A percentile compares a stretch with the other conserved stretches of the same genome.
phyloP scores from a whole-genome alignment of 352 stramenopile species.

The Elongisporangium prolatum region DNA sequence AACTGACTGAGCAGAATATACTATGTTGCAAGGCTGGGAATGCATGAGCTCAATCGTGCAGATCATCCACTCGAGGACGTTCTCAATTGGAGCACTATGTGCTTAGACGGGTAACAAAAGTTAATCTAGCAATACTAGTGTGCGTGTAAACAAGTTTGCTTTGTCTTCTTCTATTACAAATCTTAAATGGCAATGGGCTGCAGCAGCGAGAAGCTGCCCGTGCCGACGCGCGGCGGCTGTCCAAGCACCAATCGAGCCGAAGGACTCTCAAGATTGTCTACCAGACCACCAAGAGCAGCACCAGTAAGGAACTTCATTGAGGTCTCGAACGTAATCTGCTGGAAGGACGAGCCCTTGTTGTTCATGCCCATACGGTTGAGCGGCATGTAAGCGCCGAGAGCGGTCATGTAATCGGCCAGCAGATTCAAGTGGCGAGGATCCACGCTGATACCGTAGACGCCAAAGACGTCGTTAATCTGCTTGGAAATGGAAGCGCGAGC shows the following conservation, averaged over 20 bases:
- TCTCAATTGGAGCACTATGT: too few species aligned
- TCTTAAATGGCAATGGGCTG: conserved; percentile 78
- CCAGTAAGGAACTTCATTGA: conserved; percentile 98
- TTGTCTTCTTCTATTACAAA: not conserved
- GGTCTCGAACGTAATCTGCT: conserved; percentile 99
- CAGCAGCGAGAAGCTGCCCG: conserved; percentile 94
- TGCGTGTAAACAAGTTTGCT: not conserved
- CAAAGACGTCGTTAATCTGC: conserved; percentile 99
- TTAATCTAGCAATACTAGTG: too few species aligned
- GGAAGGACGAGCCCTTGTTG: conserved; percentile 93
- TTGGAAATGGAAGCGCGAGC: conserved; percentile 96
- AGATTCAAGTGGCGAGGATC: conserved; percentile 97
- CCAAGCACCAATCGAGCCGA: conserved; percentile 95
- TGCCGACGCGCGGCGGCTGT: conserved; percentile 92
- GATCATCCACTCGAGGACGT: too few species aligned
- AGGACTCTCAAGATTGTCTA: conserved; percentile 90
- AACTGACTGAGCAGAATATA: not conserved
- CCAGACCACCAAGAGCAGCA: conserved; percentile 88
- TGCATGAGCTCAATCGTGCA: too few species aligned
- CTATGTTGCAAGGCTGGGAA: too few species aligned
- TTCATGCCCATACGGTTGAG: conserved; percentile 98
- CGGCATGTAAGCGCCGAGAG: conserved; percentile 94
- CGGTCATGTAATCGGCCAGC: conserved; percentile 99
- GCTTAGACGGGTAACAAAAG: too few species aligned
- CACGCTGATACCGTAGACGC: conserved; percentile 98